Evolutionary conservation across 148 eudicot species (phyloP).

Genomic region (Vaccinium vitisidaea): DNA sequence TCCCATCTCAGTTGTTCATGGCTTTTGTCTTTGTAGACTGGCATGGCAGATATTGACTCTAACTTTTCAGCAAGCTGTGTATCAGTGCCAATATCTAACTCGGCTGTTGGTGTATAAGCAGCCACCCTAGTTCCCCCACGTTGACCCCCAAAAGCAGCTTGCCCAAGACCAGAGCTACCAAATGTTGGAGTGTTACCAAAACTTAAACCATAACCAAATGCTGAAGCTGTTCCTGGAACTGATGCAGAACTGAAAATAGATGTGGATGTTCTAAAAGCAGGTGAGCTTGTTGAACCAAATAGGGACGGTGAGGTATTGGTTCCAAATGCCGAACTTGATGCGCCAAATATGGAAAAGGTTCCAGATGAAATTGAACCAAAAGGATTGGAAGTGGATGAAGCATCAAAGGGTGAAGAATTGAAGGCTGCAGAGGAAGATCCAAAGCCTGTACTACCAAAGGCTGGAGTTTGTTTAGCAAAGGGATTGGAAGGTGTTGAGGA

Average conservation of each 20-base stretch:
- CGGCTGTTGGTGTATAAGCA: constrained; percentile 62
- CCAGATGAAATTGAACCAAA: constrained; percentile 65
- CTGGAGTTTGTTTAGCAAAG: constrained; percentile 61
- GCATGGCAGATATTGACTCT: constrained; percentile 30
- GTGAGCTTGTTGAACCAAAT: constrained; percentile 60
- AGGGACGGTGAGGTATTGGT: constrained; percentile 51
- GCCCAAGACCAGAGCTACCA: constrained; percentile 66
- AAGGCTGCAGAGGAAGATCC: constrained; percentile 54
- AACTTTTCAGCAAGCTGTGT: constrained; percentile 55
- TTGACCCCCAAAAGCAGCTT: constrained; percentile 61
- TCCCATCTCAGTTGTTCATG: no score
- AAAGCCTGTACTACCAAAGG: constrained; percentile 55
- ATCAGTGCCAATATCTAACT: constrained; percentile 44
- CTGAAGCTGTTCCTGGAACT: constrained; percentile 49
- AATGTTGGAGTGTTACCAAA: constrained; percentile 64
- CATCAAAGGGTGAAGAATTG: constrained; percentile 61
- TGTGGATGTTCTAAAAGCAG: constrained; percentile 55
- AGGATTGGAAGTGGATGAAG: constrained; percentile 44
- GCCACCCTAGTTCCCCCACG: constrained; percentile 79
- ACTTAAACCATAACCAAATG: constrained; percentile 56
- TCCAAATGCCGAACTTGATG: constrained; percentile 60
- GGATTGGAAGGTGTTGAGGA: constrained; percentile 61
- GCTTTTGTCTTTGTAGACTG: constrained; percentile 35
- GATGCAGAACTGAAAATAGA: constrained; percentile 58
- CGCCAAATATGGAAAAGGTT: constrained; percentile 57